phyloP scores from a whole-genome alignment of 2,329 filamentous ascomycete species.

The Lasiodiplodia gonubiensis region DNA sequence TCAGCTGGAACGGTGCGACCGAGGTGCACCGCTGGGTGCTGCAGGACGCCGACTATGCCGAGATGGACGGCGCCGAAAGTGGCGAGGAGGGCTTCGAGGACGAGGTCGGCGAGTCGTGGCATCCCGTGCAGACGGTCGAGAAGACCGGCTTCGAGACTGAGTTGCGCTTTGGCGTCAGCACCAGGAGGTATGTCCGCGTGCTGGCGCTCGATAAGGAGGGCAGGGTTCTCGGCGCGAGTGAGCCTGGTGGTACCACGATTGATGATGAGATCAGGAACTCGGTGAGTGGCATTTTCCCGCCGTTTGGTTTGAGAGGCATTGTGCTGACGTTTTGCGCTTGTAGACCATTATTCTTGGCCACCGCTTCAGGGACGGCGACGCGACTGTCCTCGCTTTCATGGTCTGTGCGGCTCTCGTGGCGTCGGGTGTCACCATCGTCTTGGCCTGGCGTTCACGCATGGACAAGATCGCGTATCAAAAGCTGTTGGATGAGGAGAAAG shows the following conservation, averaged over 20 bases:
- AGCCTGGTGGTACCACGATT: conserved; percentile 5
- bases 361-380: conserved; percentile 10
- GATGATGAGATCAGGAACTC: conserved; percentile 19
- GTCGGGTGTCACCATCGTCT: background rate
- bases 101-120: conserved; percentile 25
- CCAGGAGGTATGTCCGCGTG: conserved; percentile 27
- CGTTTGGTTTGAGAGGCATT: background rate
- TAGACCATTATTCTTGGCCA: conserved; percentile 15
- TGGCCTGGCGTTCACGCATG: conserved; percentile 10
- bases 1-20: conserved; percentile 40
- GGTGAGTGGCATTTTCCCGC: background rate
- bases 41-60: conserved; percentile 33
- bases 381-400: conserved; percentile 5
- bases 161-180: conserved; percentile 25
- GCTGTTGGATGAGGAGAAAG: conserved; percentile 12
- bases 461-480: conserved; percentile 16
- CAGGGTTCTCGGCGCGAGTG: conserved; percentile 12
- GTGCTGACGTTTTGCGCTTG: background rate
- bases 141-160: conserved; percentile 32
- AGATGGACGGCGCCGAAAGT: conserved; percentile 15
- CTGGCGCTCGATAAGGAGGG: conserved; percentile 30
- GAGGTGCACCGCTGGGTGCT: conserved; percentile 39
- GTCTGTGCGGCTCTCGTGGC: conserved; percentile 6
- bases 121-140: conserved; percentile 25
- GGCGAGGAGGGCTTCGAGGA: conserved; percentile 31